Percentiles rank a stretch among this genome's conserved stretches.
phyloP scores from a whole-genome alignment of 148 eudicot genomes.

The Camellia japonica region DNA sequence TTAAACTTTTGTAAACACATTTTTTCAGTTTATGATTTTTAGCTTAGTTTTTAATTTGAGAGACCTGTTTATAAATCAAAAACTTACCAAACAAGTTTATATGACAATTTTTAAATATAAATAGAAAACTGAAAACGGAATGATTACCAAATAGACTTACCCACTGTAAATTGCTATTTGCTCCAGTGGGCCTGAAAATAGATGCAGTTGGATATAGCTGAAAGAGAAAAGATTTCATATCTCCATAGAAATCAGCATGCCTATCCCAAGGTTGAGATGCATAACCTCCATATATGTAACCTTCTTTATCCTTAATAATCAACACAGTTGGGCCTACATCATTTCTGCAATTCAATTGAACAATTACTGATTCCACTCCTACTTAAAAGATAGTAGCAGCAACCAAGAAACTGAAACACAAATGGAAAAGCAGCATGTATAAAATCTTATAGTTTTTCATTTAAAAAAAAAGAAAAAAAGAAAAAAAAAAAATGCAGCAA shows the following conservation, averaged over 20 bases:
- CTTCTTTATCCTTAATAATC: constrained; percentile 82
- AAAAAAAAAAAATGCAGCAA: neutral
- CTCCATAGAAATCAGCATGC: constrained; percentile 90
- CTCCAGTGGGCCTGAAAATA: constrained; percentile 81
- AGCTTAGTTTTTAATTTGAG: too few relatives aligned
- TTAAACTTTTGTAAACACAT: too few relatives aligned
- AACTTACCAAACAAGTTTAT: too few relatives aligned
- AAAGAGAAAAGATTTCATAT: constrained; percentile 83
- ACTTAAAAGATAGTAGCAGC: constrained; percentile 15
- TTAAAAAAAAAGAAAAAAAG: neutral
- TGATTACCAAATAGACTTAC: constrained; percentile 32
- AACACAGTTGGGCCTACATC: constrained; percentile 75
- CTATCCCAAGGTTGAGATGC: constrained; percentile 93
- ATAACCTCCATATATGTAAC: constrained; percentile 85
- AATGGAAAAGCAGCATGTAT: neutral
- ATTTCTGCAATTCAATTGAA: constrained; percentile 50
- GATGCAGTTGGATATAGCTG: constrained; percentile 79
- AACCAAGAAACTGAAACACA: constrained; percentile 9
- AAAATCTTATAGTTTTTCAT: neutral
- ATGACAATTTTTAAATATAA: too few relatives aligned
- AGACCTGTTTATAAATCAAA: too few relatives aligned
- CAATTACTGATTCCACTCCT: constrained; percentile 14
- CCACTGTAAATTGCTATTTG: constrained; percentile 87
- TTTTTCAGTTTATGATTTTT: too few relatives aligned
- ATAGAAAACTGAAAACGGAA: too few relatives aligned